These are phyloP conservation scores for Aspergillus aculeatus DNA, from an alignment of 2,329 filamentous ascomycete species.

Conservation along the genomic window DNA sequence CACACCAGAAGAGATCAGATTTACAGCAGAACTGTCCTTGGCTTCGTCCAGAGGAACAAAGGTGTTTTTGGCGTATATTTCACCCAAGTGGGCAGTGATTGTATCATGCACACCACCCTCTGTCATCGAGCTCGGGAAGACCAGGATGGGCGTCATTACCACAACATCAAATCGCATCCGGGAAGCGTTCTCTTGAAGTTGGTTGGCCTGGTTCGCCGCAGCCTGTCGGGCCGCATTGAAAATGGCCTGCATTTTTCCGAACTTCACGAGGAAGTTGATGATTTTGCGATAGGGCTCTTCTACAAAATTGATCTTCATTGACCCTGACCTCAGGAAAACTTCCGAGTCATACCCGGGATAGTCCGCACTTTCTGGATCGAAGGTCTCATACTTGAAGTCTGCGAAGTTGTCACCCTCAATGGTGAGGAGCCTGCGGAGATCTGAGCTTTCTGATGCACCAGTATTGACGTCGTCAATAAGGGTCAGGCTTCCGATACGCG, in stretches of 20 bases:
- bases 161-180: constrained; percentile 93
- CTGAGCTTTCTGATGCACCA: constrained; percentile 77
- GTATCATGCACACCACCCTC: constrained; percentile 73
- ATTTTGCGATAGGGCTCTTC: constrained; percentile 98
- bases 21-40: constrained; percentile 70
- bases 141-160: constrained; percentile 91
- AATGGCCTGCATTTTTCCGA: constrained; percentile 98
- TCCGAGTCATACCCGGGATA: constrained; percentile 96
- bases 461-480: constrained; percentile 92
- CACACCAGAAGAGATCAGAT: constrained; percentile 87
- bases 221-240: constrained; percentile 97
- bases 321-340: constrained; percentile 85
- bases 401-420: constrained; percentile 95
- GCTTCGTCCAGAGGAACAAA: constrained; percentile 83
- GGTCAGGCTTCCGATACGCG: constrained; percentile 81
- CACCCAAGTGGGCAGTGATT: constrained; percentile 88
- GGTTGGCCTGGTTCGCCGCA: constrained; percentile 87
- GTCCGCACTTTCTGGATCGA: constrained; percentile 69
- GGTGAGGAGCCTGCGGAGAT: constrained; percentile 80
- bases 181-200: constrained; percentile 85
- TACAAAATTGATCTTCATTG: constrained; percentile 93
- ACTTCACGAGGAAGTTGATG: constrained; percentile 95
- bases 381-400: constrained; percentile 97
- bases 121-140: constrained; percentile 79
- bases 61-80: constrained; percentile 94